Evolutionary conservation across 2,329 filamentous ascomycete genomes (phyloP), one percentile per base, ranked within the genome.

Genomic region (Claviceps cyperi): DNA sequence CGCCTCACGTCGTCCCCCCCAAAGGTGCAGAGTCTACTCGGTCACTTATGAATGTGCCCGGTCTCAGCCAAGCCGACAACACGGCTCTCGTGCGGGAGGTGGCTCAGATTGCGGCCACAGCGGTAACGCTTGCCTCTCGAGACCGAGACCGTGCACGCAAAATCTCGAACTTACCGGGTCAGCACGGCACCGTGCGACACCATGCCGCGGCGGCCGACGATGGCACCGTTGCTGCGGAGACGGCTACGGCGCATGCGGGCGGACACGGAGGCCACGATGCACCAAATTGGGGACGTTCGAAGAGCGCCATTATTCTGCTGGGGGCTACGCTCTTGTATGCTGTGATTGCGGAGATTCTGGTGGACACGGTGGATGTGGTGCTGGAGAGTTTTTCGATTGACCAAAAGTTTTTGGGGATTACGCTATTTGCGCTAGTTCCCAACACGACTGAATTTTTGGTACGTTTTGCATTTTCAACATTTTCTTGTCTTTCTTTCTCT

Each of bases 401-500:
- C 62, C 89, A 97, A 62, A 98, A 98, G 66, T 97, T 98, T 67
- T 70, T 98, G 51, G 92, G 92, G 45, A 94, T 98, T 56, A 97
- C 92, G 1, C 73, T 98, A 45, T 98, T 98, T 66, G 91, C 94
- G 5, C 74, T 98, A 55, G 94, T 98, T 7, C 92, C 92, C 13
- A 98, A 98, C 69, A 97, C 92, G 1, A 98, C 92, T 1, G 92
- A 98, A 64, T 98, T 98, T 64, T 66, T 98, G 72, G 85, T 91
- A 75, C 70, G 81, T 68, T 21, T 19, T 14, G 8, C 28, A n/a
- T 32, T 32, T 32, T 11, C 9, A 11, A 32, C 28, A 4, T 32
- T 41, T 24, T 17, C 11, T 24, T 17, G 6, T 17, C 6, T 43
- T 24, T 22, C 15, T 45, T 19, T 15, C 35, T 45, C 13, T 8